Conservation (phyloP, 2,329 filamentous ascomycete genomes). For the Rhynchosporium secalis region DNA sequence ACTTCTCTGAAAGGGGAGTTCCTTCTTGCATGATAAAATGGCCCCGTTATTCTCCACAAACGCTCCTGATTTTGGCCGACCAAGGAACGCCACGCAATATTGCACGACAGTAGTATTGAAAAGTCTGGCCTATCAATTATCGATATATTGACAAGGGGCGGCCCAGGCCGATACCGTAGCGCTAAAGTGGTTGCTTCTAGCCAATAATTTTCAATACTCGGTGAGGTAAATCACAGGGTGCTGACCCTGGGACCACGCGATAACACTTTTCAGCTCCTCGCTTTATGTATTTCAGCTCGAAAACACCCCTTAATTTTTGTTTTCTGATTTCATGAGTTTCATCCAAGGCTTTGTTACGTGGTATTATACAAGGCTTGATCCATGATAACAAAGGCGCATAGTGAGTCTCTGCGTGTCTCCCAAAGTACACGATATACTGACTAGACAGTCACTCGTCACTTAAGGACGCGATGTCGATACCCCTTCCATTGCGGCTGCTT, state of each 20-base stretch:
- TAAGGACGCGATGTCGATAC: neutral
- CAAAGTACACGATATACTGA: neutral
- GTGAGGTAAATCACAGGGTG: neutral
- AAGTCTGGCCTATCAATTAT: conserved; percentile 8
- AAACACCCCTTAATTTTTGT: neutral
- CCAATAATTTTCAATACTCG: neutral
- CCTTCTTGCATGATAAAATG: neutral
- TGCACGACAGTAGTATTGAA: neutral
- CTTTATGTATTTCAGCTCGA: conserved; percentile 4
- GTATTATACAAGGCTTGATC: neutral
- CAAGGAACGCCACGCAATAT: conserved; percentile 11
- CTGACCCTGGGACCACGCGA: neutral
- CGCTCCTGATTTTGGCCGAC: neutral
- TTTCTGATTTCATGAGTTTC: neutral
- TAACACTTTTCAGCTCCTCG: conserved; percentile 9
- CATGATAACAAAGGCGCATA: neutral
- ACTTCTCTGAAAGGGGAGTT: neutral
- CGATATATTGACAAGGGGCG: conserved; percentile 6
- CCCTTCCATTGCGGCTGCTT: conserved; percentile 37
- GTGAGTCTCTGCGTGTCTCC: neutral
- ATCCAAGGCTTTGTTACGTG: neutral
- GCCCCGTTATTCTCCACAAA: neutral
- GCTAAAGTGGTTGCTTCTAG: neutral
- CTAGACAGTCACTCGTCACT: neutral
- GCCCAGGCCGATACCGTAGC: conserved; percentile 10